A percentile compares a stretch with the other conserved stretches of the same genome.
Conservation (phyloP, 257 asterid genomes). For the Solanum sitiens region DNA sequence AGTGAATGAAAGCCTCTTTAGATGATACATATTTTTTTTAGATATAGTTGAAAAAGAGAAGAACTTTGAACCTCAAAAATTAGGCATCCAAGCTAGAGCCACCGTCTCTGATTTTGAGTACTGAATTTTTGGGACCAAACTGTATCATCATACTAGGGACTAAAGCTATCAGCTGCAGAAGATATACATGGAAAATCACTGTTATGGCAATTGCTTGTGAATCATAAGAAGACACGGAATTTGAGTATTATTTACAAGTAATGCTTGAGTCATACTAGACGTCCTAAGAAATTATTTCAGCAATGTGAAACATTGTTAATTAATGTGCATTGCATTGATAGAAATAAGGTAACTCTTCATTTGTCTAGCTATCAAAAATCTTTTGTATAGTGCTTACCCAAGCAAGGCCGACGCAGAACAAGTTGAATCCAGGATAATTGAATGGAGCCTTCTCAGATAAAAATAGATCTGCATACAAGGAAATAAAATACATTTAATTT, state of each 20-base stretch:
- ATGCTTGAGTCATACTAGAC: neutral
- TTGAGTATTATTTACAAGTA: neutral
- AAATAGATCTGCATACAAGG: conserved; percentile 7
- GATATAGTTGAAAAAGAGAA: neutral
- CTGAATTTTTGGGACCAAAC: neutral
- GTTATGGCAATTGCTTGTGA: neutral
- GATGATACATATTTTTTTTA: neutral
- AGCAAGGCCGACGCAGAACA: conserved; percentile 14
- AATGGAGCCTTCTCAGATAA: conserved; percentile 14
- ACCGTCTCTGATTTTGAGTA: neutral
- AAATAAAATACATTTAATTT: neutral
- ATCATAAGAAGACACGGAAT: neutral
- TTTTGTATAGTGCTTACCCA: conserved; percentile 5
- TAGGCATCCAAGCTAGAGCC: neutral
- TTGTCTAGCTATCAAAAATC: neutral
- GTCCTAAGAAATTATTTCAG: neutral
- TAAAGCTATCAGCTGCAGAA: conserved; percentile 16
- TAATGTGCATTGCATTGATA: neutral
- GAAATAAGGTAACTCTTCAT: neutral
- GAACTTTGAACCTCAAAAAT: neutral
- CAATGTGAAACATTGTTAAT: neutral
- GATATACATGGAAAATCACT: neutral
- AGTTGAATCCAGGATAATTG: conserved; percentile 12
- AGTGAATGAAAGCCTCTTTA: neutral
- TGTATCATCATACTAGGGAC: conserved; percentile 9